Evolutionary conservation across 2,329 filamentous ascomycete species (phyloP).

Genomic region (Aquanectria penicillioides): DNA sequence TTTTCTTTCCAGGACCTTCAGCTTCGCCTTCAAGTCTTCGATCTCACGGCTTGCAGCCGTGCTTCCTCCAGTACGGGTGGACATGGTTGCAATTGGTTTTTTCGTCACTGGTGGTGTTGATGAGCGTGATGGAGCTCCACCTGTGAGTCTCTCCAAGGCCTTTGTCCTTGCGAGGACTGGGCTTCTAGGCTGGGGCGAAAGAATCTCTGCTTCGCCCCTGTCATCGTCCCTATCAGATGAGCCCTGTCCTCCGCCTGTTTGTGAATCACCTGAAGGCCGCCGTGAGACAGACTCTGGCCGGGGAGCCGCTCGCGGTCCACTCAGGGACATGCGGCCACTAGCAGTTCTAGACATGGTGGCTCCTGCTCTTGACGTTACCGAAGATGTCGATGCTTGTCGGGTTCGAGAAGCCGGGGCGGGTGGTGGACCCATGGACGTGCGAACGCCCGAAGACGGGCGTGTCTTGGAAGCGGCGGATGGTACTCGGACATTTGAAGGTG

Average conservation of each 20-base stretch:
- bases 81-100: constrained; percentile 43
- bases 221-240: constrained; percentile 50
- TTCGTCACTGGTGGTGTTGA: constrained; percentile 46
- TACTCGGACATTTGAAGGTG: constrained; percentile 66
- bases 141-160: constrained; percentile 62
- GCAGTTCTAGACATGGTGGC: constrained; percentile 49
- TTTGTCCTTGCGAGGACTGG: constrained; percentile 61
- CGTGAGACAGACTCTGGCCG: constrained; percentile 53
- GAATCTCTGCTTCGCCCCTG: constrained; percentile 62
- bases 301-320: constrained; percentile 47
- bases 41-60: constrained; percentile 73
- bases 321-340: constrained; percentile 53
- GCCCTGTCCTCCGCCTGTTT: constrained; percentile 52
- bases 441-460: constrained; percentile 65
- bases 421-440: constrained; percentile 76
- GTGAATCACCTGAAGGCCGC: constrained; percentile 60
- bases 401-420: constrained; percentile 56
- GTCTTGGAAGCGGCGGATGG: constrained; percentile 59
- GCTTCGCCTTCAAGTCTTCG: constrained; percentile 88
- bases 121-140: constrained; percentile 43
- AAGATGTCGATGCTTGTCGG: constrained; percentile 57
- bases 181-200: constrained; percentile 61
- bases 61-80: constrained; percentile 50
- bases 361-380: constrained; percentile 47
- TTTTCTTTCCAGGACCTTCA: constrained; percentile 89